These are phyloP conservation scores for Pholiota molesta DNA, from an alignment of 768 basidiomycete genomes.

Conservation along the genomic window DNA sequence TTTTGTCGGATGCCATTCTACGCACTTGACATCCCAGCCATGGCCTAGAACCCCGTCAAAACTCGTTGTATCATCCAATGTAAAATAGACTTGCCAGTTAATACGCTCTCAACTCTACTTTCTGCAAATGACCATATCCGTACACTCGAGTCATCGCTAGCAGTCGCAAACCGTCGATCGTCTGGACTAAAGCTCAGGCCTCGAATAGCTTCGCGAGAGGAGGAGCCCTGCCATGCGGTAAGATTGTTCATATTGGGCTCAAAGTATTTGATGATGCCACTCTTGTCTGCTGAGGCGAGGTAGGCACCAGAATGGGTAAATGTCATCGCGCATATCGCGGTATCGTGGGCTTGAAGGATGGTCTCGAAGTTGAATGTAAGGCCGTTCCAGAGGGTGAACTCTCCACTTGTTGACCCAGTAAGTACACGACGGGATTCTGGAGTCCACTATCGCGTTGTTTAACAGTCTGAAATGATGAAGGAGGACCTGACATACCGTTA, in stretches of 20 bases:
- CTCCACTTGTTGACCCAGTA: slow-evolving; percentile 95
- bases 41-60: slow-evolving; percentile 60
- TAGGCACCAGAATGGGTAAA: slow-evolving; percentile 96
- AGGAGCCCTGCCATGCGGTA: slow-evolving; percentile 89
- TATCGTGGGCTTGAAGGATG: slow-evolving; percentile 98
- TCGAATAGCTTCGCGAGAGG: slow-evolving; percentile 86
- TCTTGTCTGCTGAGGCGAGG: slow-evolving; percentile 91
- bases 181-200: slow-evolving; percentile 92
- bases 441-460: slow-evolving; percentile 74
- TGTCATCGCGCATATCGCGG: slow-evolving; percentile 84
- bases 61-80: not conserved
- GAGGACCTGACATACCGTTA: slow-evolving; percentile 65
- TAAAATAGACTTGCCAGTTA: slow-evolving; percentile 63
- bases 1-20: slow-evolving; percentile 98
- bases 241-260: slow-evolving; percentile 99
- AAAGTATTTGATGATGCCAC: slow-evolving; percentile 97
- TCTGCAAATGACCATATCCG: slow-evolving; percentile 96
- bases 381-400: slow-evolving; percentile 99
- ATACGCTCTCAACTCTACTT: slow-evolving; percentile 82
- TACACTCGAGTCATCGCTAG: slow-evolving; percentile 93
- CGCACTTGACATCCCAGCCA: slow-evolving; percentile 98
- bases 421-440: slow-evolving; percentile 92
- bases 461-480: not conserved
- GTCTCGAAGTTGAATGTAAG: slow-evolving; percentile 99
- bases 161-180: slow-evolving; percentile 90